phyloP scores from a whole-genome alignment of 2,329 filamentous ascomycete species.

The Talaromyces sp. region DNA sequence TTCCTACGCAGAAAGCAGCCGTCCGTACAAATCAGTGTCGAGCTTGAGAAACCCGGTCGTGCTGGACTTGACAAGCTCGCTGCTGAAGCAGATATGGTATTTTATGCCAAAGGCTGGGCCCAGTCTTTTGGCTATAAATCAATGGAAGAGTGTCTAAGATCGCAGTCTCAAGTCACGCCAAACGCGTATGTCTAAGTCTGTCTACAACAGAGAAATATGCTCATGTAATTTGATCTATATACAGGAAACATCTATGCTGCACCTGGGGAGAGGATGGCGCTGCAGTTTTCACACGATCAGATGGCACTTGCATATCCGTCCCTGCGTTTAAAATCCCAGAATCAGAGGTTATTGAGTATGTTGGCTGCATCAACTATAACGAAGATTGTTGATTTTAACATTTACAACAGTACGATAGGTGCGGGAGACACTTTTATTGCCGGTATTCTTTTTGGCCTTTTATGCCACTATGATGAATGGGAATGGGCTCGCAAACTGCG shows the following conservation, averaged over 20 bases:
- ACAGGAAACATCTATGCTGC: slow-evolving; percentile 48
- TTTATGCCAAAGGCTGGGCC: slow-evolving; percentile 68
- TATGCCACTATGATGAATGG: slow-evolving; percentile 49
- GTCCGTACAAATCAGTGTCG: slow-evolving; percentile 57
- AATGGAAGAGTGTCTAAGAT: slow-evolving; percentile 48
- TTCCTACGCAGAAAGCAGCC: slow-evolving; percentile 47
- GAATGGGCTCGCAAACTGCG: slow-evolving; percentile 43
- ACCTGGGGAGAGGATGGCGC: slow-evolving; percentile 57
- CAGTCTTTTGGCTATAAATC: slow-evolving; percentile 44
- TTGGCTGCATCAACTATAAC: slow-evolving; percentile 16
- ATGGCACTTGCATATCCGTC: slow-evolving; percentile 34
- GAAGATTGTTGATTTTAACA: neutral
- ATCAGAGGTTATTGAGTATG: slow-evolving; percentile 56
- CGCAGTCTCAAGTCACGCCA: slow-evolving; percentile 34
- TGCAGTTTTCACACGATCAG: slow-evolving; percentile 37
- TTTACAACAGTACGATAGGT: slow-evolving; percentile 55
- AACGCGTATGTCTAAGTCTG: slow-evolving; percentile 41
- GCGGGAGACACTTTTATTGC: slow-evolving; percentile 73
- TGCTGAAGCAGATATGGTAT: slow-evolving; percentile 62
- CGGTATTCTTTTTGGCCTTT: slow-evolving; percentile 60
- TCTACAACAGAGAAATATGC: neutral
- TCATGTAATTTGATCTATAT: neutral
- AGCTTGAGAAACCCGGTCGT: slow-evolving; percentile 65
- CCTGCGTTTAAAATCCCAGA: slow-evolving; percentile 37
- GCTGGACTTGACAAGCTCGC: slow-evolving; percentile 56